Base-by-base conservation (phyloP, 2,329 filamentous ascomycete genomes). In the Hypoxylon sp. region DNA sequence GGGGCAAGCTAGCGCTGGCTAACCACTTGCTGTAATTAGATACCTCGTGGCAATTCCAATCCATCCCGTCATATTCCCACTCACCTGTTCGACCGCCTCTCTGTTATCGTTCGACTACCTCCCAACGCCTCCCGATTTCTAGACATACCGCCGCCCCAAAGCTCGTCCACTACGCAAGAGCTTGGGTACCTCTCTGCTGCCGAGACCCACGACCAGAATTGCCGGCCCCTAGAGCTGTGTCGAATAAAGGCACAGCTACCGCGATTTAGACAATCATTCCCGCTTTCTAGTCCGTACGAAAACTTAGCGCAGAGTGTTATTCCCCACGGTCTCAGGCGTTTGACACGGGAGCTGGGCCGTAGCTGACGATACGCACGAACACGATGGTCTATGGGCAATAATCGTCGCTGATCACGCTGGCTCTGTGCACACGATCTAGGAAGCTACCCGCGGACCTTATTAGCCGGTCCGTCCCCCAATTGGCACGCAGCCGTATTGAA, bases 31-130 rank as follows among this genome's bases (percentile, higher is more conserved):
- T 49, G 59, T 58, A 53, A 58, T 64, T 59, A 64, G 65, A 59
- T 59, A 61, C 51, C 17, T 58, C 28, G 54, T 53, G 63, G 17
- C 17, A 20, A 41, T 41, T 17, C 54, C 54, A 66, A 68, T 66
- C 56, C 22, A 66, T 68, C 66, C 66, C 63, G 63, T 68, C 65
- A 68, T 68, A 62, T 68, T 68, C 55, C 39, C n/a, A 20, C 37
- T 19, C 37, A 13, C 10, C 37, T 19, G 20, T 41, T 20, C 37
- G 37, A 41, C 37, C 19, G 7, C 34, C 37, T n/a, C 37, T 20
- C 37, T 2, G 17, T n/a, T 39, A 19, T n/a, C 15, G 37, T 24
- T 59, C 51, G 54, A 59, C 47, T 48, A 30, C 46, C 52, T 43
- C 43, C 54, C 46, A 56, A 68, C 28, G 20, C 49, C 57, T 59